These are phyloP conservation scores for Aspergillus amoenus DNA, from an alignment of 2,329 filamentous ascomycete genomes.

Conservation along the genomic window DNA sequence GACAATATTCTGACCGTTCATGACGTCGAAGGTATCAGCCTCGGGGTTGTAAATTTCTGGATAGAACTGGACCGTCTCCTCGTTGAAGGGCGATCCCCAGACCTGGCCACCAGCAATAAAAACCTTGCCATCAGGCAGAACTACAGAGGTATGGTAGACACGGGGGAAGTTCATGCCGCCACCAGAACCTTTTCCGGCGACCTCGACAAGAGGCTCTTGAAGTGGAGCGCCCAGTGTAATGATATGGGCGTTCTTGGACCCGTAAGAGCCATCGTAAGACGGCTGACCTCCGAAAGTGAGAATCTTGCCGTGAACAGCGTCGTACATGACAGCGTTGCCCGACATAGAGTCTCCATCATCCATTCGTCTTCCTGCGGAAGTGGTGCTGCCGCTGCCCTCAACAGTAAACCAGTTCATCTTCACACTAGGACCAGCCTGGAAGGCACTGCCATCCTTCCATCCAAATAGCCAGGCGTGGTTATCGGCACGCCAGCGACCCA, in stretches of 20 bases:
- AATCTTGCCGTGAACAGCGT: constrained; percentile 39
- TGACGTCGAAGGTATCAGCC: constrained; percentile 37
- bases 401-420: constrained; percentile 60
- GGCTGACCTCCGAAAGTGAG: constrained; percentile 12
- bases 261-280: constrained; percentile 30
- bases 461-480: constrained; percentile 20
- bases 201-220: constrained; percentile 6
- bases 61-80: constrained; percentile 41
- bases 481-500: constrained; percentile 48
- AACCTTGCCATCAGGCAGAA: constrained; percentile 51
- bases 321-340: constrained; percentile 17
- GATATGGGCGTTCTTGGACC: constrained; percentile 49
- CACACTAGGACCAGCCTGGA: constrained; percentile 57
- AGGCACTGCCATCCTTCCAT: constrained; percentile 25
- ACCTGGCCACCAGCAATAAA: constrained; percentile 52
- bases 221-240: constrained; percentile 46
- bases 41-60: constrained; percentile 51
- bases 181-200: constrained; percentile 5
- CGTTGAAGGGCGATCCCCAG: constrained; percentile 46
- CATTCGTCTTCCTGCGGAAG: constrained; percentile 46
- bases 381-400: constrained; percentile 23
- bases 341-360: constrained; percentile 18
- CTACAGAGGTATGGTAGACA: constrained; percentile 48
- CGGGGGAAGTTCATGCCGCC: constrained; percentile 46
- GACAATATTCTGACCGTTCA: constrained; percentile 18